Conservation (phyloP, 306 rosid genomes). For the Argentina anserina region DNA sequence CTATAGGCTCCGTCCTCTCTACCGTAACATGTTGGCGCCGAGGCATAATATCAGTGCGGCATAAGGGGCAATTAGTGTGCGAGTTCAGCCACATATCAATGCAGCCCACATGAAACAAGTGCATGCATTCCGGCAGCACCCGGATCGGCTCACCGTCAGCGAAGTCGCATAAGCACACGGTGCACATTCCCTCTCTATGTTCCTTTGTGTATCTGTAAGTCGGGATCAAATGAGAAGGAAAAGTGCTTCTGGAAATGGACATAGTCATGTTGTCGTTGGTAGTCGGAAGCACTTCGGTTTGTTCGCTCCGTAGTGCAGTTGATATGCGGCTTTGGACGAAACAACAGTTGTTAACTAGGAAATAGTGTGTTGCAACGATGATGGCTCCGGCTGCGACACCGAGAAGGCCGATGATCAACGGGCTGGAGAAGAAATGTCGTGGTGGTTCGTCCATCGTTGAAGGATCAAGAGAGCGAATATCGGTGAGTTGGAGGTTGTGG, state of each 20-base stretch:
- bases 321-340: constrained; percentile 10
- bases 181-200: constrained; percentile 1
- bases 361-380: neutral
- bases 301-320: neutral
- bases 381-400: constrained; percentile 20
- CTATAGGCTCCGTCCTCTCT: neutral
- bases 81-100: constrained; percentile 19
- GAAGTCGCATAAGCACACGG: constrained; percentile 27
- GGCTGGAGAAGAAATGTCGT: neutral
- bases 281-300: constrained; percentile 2
- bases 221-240: neutral
- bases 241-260: neutral
- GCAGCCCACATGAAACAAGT: constrained; percentile 22
- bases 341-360: constrained; percentile 1
- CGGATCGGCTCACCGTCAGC: constrained; percentile 11
- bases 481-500: neutral
- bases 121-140: constrained; percentile 15
- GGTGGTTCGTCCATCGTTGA: constrained; percentile 8
- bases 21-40: neutral
- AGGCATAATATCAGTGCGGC: constrained; percentile 17
- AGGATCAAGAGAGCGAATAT: neutral
- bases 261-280: neutral
- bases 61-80: constrained; percentile 20
- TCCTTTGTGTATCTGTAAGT: constrained; percentile 7
- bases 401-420: constrained; percentile 5